Evolutionary conservation across 2,329 filamentous ascomycete genomes (phyloP), one percentile per base, ranked within the genome.

Genomic region (Diaporthe sp.): DNA sequence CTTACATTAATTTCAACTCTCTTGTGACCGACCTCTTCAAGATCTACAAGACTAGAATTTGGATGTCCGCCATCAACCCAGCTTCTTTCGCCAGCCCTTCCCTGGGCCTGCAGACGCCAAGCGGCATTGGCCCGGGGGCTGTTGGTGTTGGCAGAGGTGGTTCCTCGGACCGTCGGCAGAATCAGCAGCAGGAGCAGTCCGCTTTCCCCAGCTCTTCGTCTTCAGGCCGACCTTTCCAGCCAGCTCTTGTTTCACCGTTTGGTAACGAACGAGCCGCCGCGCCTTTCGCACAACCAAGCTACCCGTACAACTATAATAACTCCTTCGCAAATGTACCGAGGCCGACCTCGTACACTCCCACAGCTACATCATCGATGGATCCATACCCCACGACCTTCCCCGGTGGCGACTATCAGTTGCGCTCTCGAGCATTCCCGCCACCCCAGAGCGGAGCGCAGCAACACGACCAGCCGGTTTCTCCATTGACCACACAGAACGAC

Each of bases 61-160:
- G 97, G 97, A 98, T 99, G 95, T 98, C 96, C 6, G 97, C 97
- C 5, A 98, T 99, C 84, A 99, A 99, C 83, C 97, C 97, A 10
- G 97, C 96, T 7, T 98, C 96, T 0, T 98, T 98, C 84, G 94
- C 94, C 34, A 96, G 92, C 77, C 94, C 94, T 25, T 92, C 92
- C 4, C 87, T 94, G 67, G 93, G 93, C 37, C 87, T 95, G 31
- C 92, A 93, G 82, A 91, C 92, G 3, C 92, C 93, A 1, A 92
- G 91, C 77, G 90, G 90, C 39, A 89, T 94, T 79, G 91, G 91
- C 0, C 91, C 91, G 12, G 92, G 92, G 34, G 91, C 92, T 34
- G 89, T 94, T n/a, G 89, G 89, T 62, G 87, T 89, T 12, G 87
- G 86, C 75, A 86, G 92, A 81, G 84, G 84, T 62, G 85, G 86